These are phyloP conservation scores for Blyttiomyces sp. DNA, from an alignment of 371 early-diverging fungal genomes.

Conservation along the genomic window DNA sequence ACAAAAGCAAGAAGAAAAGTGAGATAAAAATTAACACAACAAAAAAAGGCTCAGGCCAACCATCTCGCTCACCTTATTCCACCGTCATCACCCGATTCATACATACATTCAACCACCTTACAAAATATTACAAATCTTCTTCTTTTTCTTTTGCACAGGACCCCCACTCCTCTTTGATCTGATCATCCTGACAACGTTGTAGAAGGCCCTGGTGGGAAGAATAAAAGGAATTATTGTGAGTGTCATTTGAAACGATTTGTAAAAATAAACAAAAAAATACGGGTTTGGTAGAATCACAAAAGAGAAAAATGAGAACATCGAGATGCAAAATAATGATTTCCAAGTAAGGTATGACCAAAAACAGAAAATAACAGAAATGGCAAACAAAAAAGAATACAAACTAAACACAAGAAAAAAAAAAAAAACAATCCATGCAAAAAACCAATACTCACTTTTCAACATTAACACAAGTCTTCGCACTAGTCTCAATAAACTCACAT, in stretches of 20 bases:
- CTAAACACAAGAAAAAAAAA: not conserved
- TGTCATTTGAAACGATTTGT: too few relatives aligned
- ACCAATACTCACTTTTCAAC: constrained; percentile 48
- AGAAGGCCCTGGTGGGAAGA: not conserved
- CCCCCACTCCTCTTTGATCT: not conserved
- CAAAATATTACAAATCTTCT: too few relatives aligned
- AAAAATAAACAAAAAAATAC: too few relatives aligned
- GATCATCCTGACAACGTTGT: not conserved
- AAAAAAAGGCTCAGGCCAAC: too few relatives aligned
- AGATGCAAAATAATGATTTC: not conserved
- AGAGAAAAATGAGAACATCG: not conserved
- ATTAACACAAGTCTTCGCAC: constrained; percentile 55
- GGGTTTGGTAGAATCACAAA: not conserved
- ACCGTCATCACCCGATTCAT: too few relatives aligned
- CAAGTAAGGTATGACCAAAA: not conserved
- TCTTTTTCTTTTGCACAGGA: not conserved
- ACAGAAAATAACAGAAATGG: not conserved
- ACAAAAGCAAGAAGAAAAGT: too few relatives aligned
- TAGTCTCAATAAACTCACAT: constrained; percentile 56
- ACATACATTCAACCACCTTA: too few relatives aligned
- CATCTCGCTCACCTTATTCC: too few relatives aligned
- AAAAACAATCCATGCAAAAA: not conserved
- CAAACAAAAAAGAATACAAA: too few relatives aligned
- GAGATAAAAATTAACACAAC: too few relatives aligned
- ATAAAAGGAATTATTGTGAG: not conserved